These are phyloP conservation scores for Neurospora sp. DNA, from an alignment of 495 filamentous ascomycete genomes.

Conservation along the genomic window DNA sequence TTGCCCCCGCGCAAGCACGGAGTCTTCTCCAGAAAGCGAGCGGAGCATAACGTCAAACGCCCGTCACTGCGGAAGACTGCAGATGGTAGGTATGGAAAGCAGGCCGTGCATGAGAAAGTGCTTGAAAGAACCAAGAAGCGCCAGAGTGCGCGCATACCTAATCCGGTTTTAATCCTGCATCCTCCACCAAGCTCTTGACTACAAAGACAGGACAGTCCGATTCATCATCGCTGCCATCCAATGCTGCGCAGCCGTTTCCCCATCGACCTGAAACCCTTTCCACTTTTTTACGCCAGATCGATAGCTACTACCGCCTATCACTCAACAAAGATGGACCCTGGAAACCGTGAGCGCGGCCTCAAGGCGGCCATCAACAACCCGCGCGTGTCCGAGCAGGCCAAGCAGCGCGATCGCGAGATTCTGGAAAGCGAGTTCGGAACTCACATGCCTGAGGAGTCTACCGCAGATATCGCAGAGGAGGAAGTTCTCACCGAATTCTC, in stretches of 20 bases:
- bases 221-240: background rate
- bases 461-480: background rate
- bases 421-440: slow-evolving; percentile 10
- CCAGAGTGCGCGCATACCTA: background rate
- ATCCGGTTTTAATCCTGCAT: background rate
- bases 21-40: background rate
- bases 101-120: background rate
- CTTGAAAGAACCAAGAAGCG: background rate
- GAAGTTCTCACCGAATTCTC: background rate
- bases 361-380: slow-evolving; percentile 22
- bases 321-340: slow-evolving; percentile 12
- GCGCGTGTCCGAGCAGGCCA: slow-evolving; percentile 13
- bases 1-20: background rate
- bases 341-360: slow-evolving; percentile 21
- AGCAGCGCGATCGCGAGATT: slow-evolving; percentile 13
- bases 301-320: background rate
- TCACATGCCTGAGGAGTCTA: background rate
- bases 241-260: background rate
- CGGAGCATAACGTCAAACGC: background rate
- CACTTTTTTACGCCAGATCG: background rate
- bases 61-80: background rate
- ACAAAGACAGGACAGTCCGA: background rate
- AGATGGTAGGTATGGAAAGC: background rate
- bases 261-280: background rate
- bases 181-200: background rate